phyloP scores from a whole-genome alignment of 371 early-diverging fungal genomes.

The Syncephalastrum monosporum region DNA sequence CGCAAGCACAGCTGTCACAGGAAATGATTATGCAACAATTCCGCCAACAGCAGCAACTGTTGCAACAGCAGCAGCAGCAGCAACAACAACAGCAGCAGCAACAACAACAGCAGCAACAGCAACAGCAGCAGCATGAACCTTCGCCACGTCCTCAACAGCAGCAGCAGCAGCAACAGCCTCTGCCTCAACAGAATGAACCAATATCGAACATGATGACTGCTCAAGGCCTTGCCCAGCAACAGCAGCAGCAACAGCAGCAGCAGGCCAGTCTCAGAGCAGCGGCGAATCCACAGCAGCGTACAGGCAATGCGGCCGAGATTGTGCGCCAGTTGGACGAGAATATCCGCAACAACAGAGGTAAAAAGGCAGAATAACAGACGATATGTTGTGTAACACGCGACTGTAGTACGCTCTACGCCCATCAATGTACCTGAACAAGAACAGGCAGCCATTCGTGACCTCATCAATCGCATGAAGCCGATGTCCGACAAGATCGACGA shows the following conservation, averaged over 20 bases:
- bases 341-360: constrained; percentile 45
- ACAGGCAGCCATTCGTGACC: constrained; percentile 45
- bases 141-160: constrained; percentile 10
- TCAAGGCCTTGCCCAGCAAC: constrained; percentile 10
- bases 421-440: constrained; percentile 40
- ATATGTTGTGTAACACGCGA: background rate
- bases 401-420: no score
- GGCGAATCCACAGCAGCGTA: constrained; percentile 15
- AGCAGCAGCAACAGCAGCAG: constrained; percentile 18
- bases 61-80: constrained; percentile 19
- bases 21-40: constrained; percentile 15
- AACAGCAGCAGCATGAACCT: constrained; percentile 21
- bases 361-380: background rate
- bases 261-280: constrained; percentile 4
- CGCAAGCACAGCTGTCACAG: constrained; percentile 5
- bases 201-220: background rate
- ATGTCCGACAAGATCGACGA: constrained; percentile 47
- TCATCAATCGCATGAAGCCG: constrained; percentile 38
- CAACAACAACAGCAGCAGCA: constrained; percentile 21
- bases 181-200: constrained; percentile 11
- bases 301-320: constrained; percentile 34
- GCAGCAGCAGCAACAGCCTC: constrained; percentile 17
- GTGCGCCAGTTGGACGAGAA: constrained; percentile 48
- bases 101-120: constrained; percentile 26
- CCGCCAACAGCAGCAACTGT: constrained; percentile 23